Base-by-base conservation (phyloP, 228 moss, liverwort and hornwort genomes). In the Sphagnum fallax region DNA sequence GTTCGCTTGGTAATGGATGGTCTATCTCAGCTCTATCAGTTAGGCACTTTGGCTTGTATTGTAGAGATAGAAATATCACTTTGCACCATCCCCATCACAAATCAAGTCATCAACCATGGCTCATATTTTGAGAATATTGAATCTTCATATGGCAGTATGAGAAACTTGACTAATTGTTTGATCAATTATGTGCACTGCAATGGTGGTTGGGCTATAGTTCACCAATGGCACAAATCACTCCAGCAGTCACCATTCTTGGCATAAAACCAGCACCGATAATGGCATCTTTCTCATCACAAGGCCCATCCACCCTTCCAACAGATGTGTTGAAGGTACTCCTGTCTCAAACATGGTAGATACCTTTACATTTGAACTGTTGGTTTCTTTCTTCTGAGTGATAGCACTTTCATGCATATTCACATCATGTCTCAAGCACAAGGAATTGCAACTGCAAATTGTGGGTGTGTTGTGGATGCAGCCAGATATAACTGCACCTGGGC, bases 281-380 rank as follows among this genome's bases (percentile, higher is more conserved):
- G 57, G 83, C 92, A 53, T 65, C 85, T 50, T 92, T 92, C 53
- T 95, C 95, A 16, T 87, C 90, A 8, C 80, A 73, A 73, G 95
- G 95, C 50, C 95, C 95, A 58, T 92, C 87, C 62, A 49, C 74
- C 8, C 70, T 89, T n/a, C 53, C 64, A 51, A 73, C 84, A 47
- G 87, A 92, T 68, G 69, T 94, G 16, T 81, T 83, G 0, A 92
- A 94, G 94, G 94, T 94, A 55, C 55, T 51, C 66, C 13, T 67
- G 15, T 55, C 5, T 14, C 12, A 11, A 11, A 67, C 13, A 6
- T 51, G 5, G 7, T 16, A 67, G 9, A 47, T 14, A 48, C 14
- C 10, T 18, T 18, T 6, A 4, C 6, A 18, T 4, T 11, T 10
- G 49, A 10, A 18, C 6, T 18, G 18, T 11, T 65, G 65, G 48